Base-by-base conservation (phyloP, 495 filamentous ascomycete genomes). In the Tuber borchii region DNA sequence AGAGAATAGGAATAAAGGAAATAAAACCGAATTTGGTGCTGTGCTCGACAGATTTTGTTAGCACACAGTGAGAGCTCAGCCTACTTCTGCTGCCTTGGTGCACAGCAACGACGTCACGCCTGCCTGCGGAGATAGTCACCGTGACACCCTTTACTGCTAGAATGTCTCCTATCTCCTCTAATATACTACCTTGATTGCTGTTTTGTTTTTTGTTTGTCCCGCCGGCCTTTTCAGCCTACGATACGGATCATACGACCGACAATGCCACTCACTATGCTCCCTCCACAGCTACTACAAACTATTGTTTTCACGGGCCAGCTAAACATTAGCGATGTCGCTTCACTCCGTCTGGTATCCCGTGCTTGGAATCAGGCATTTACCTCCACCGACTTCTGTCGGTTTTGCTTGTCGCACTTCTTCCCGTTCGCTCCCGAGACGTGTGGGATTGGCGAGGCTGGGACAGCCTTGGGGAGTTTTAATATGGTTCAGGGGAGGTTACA, bases 341-440 rank as follows among this genome's bases (percentile, higher is more conserved):
- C 79, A n/a, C 44, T 80, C n/a, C 74, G 77, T 2, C 76, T 51
- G 16, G 71, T 74, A 20, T 74, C 74, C 34, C 74, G 72, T 19
- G 44, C n/a, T 51, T 69, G 46, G 39, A 74, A 76, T 56, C 40
- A 34, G 17, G 69, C 77, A 19, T 76, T 80, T 45, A 70, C 79
- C 6, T 70, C 37, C 16, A 73, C 69, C 20, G 17, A 44, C 2
- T 26, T 80, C 6, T 74, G 74, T 46, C n/a, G 19, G 20, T 70
- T 69, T 6, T 65, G 78, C 17, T 74, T 80, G 17, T 40, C 20
- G 8, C 74, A 76, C 48, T 75, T 78, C 70, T 80, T 80, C 34
- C 79, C 79, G 0, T 80, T 78, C 40, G 71, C 79, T 22, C 71
- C 61, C 16, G 69, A 73, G 48, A 71, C 73, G 26, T 71, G 75